Evolutionary conservation across 2,329 filamentous ascomycete genomes (phyloP).

Genomic region (Aspergillus tanneri): DNA sequence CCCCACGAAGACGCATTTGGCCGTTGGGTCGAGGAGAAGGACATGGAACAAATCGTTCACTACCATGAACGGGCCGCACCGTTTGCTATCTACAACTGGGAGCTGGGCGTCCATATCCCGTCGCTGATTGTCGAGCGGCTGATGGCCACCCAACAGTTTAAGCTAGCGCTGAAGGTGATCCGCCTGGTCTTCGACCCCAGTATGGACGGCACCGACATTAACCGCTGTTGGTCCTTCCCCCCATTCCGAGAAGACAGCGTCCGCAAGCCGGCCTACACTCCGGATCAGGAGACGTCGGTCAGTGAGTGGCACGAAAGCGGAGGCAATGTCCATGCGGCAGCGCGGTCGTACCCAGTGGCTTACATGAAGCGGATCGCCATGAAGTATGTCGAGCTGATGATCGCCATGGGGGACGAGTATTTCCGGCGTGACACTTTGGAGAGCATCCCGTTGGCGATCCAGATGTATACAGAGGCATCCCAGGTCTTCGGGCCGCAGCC

Average conservation of each 20-base stretch:
- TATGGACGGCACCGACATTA: not conserved
- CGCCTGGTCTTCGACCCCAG: conserved; percentile 1
- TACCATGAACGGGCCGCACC: not conserved
- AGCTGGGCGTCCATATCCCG: not conserved
- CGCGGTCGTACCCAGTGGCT: not conserved
- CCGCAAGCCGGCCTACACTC: too few relatives aligned
- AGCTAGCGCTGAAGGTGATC: not conserved
- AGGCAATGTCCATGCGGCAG: not conserved
- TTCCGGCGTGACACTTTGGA: conserved; percentile 4
- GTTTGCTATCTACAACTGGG: conserved; percentile 1
- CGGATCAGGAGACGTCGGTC: not conserved
- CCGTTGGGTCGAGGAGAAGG: too few relatives aligned
- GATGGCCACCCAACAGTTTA: not conserved
- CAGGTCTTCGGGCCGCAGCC: conserved; percentile 1
- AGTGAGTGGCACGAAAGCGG: not conserved
- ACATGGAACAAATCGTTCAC: not conserved
- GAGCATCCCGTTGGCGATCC: not conserved
- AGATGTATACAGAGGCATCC: conserved; percentile 1
- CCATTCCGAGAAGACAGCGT: too few relatives aligned
- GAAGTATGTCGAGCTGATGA: conserved; percentile 3
- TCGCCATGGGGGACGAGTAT: not conserved
- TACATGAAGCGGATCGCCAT: conserved; percentile 6
- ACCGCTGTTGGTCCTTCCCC: conserved; percentile 2
- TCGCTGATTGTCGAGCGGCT: conserved; percentile 3
- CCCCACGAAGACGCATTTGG: not conserved